Percentiles rank a stretch among this genome's conserved stretches.
Conservation (phyloP, 345 rosid species). For the Iberis pinnata region DNA sequence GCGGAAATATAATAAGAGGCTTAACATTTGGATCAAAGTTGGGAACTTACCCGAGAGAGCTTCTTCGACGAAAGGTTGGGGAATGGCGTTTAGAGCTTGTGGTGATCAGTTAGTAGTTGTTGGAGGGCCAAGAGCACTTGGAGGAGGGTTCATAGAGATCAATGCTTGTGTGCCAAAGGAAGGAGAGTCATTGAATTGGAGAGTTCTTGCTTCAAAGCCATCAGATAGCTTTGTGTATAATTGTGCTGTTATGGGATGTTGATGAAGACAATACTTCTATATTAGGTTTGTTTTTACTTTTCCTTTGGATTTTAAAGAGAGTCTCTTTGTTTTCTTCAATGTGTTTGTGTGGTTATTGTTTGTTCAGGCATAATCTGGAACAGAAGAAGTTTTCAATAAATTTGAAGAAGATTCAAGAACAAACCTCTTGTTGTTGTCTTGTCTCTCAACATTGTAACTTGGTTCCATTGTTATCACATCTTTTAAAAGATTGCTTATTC, state of each 20-base stretch:
- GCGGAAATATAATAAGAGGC: constrained; percentile 48
- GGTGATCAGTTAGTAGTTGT: constrained; percentile 61
- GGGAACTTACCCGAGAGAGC: constrained; percentile 57
- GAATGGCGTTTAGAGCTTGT: constrained; percentile 76
- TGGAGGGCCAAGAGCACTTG: constrained; percentile 50
- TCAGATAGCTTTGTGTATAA: constrained; percentile 62
- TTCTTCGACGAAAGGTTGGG: constrained; percentile 73
- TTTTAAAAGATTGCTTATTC: too few species aligned
- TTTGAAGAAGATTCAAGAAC: too few species aligned
- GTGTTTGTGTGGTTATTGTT: too few species aligned
- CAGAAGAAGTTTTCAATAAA: too few species aligned
- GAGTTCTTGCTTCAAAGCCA: constrained; percentile 48
- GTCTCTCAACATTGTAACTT: too few species aligned
- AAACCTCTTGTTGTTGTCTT: too few species aligned
- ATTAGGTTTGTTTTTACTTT: too few species aligned
- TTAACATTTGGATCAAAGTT: constrained; percentile 43
- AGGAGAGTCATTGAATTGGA: constrained; percentile 50
- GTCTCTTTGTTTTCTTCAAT: too few species aligned
- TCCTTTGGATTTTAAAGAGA: too few species aligned
- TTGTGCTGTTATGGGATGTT: constrained; percentile 89
- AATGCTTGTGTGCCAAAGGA: constrained; percentile 67
- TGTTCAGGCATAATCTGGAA: too few species aligned
- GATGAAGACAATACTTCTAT: constrained; percentile 29
- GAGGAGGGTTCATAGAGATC: constrained; percentile 50
- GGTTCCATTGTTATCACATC: too few species aligned